Conservation (phyloP, 805 yeast genomes). For the Kregervanrija delftensis region DNA sequence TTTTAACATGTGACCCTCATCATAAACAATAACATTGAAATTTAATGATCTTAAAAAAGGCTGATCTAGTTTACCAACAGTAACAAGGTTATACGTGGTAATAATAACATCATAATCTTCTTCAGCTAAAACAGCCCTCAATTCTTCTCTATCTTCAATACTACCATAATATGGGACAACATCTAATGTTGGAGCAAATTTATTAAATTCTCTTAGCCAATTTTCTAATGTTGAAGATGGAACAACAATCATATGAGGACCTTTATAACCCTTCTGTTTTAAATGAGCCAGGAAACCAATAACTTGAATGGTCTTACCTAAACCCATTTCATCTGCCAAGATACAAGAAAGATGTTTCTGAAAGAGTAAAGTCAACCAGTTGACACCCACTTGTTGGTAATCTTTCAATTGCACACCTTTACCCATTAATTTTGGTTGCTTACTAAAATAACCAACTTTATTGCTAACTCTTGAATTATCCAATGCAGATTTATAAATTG, state of each 20-base stretch:
- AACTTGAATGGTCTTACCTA: constrained; percentile 96
- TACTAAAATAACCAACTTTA: constrained; percentile 43
- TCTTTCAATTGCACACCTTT: constrained; percentile 64
- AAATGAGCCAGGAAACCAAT: constrained; percentile 85
- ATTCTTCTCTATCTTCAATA: constrained; percentile 74
- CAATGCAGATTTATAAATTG: constrained; percentile 23
- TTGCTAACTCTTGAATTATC: constrained; percentile 13
- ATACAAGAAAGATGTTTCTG: constrained; percentile 80
- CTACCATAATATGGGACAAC: constrained; percentile 95
- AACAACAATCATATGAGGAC: constrained; percentile 91
- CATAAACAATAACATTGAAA: constrained; percentile 87
- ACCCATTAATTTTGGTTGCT: constrained; percentile 65
- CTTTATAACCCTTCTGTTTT: constrained; percentile 50
- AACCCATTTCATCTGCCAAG: constrained; percentile 97
- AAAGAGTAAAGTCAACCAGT: constrained; percentile 84
- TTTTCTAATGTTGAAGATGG: constrained; percentile 96
- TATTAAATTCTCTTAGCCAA: constrained; percentile 91
- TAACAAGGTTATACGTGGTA: constrained; percentile 88
- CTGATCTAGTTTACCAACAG: constrained; percentile 78
- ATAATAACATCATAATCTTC: constrained; percentile 78
- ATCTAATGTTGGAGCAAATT: constrained; percentile 73
- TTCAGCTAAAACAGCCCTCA: constrained; percentile 61
- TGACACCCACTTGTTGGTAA: constrained; percentile 95
- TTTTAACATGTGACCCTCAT: constrained; percentile 96
- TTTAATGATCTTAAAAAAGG: constrained; percentile 65